phyloP scores from a whole-genome alignment of 225 moss, liverwort and hornwort genomes.

The Bryoerythrophyllum caledonicum region DNA sequence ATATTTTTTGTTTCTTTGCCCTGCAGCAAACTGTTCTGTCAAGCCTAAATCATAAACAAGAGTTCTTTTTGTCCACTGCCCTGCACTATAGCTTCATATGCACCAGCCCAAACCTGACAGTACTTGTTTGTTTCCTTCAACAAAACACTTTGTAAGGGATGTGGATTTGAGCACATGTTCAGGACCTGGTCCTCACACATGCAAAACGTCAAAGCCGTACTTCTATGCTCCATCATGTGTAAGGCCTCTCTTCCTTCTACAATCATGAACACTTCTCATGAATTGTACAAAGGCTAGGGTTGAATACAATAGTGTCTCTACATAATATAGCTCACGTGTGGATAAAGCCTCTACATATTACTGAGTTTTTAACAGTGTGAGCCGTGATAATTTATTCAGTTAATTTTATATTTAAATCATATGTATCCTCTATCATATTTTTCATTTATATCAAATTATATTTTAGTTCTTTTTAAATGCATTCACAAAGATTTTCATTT shows the following conservation, averaged over 20 bases:
- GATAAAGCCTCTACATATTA: neutral
- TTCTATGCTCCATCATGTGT: neutral
- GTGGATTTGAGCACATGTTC: conserved; percentile 6
- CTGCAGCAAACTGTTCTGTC: neutral
- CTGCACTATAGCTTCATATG: neutral
- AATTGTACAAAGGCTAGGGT: too few relatives aligned
- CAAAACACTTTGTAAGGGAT: neutral
- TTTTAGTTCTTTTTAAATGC: too few relatives aligned
- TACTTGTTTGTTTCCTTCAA: neutral
- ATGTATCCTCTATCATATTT: too few relatives aligned
- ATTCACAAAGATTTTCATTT: too few relatives aligned
- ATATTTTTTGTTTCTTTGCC: neutral
- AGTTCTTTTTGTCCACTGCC: neutral
- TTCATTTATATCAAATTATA: too few relatives aligned
- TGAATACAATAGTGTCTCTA: neutral
- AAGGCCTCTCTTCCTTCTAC: too few relatives aligned
- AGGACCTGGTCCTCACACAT: neutral
- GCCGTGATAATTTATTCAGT: neutral
- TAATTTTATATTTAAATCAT: neutral
- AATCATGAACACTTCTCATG: neutral
- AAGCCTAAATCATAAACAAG: neutral
- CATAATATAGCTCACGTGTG: neutral
- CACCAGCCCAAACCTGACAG: neutral
- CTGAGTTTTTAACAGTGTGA: too few relatives aligned
- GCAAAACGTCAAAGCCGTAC: neutral